Percentiles rank a stretch among this genome's conserved stretches.
These are phyloP conservation scores for Vicia faba DNA, from an alignment of 306 rosid genomes.

Conservation along the genomic window DNA sequence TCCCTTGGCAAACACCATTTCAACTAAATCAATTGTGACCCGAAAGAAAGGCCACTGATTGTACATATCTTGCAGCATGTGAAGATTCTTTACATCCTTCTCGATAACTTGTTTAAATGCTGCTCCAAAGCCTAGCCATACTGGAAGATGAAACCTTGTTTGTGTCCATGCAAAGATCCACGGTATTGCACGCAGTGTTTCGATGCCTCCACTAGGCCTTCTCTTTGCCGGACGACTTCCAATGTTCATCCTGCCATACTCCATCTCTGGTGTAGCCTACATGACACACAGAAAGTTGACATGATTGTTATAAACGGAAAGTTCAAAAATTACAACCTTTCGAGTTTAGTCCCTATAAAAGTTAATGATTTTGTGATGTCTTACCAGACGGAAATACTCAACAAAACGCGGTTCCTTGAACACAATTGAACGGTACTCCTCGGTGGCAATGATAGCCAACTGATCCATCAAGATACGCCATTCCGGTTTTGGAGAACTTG, in stretches of 20 bases:
- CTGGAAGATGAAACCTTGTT: conserved; percentile 98
- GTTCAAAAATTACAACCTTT: background rate
- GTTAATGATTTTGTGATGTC: conserved; percentile 34
- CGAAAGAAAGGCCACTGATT: conserved; percentile 95
- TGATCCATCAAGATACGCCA: conserved; percentile 92
- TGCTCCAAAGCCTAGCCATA: conserved; percentile 91
- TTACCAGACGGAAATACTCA: conserved; percentile 94
- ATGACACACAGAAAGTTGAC: conserved; percentile 24
- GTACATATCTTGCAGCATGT: conserved; percentile 86
- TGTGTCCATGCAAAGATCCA: conserved; percentile 99
- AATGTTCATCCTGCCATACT: conserved; percentile 96
- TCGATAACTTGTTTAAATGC: conserved; percentile 66
- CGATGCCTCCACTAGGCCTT: conserved; percentile 97
- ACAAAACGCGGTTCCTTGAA: conserved; percentile 94
- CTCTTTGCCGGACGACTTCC: conserved; percentile 97
- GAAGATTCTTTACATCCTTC: conserved; percentile 78
- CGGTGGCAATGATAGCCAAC: conserved; percentile 88
- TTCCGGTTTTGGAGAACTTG: conserved; percentile 84
- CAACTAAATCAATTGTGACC: conserved; percentile 93
- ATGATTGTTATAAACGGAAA: conserved; percentile 3
- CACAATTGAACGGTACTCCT: conserved; percentile 87
- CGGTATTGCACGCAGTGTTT: conserved; percentile 97
- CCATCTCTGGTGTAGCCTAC: conserved; percentile 96
- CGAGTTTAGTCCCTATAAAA: background rate
- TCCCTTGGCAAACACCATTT: conserved; percentile 99